Percentiles rank a stretch among this genome's conserved stretches.
These are phyloP conservation scores for Backusella tuberculispora DNA, from an alignment of 192 early-diverging fungal genomes.

Conservation along the genomic window DNA sequence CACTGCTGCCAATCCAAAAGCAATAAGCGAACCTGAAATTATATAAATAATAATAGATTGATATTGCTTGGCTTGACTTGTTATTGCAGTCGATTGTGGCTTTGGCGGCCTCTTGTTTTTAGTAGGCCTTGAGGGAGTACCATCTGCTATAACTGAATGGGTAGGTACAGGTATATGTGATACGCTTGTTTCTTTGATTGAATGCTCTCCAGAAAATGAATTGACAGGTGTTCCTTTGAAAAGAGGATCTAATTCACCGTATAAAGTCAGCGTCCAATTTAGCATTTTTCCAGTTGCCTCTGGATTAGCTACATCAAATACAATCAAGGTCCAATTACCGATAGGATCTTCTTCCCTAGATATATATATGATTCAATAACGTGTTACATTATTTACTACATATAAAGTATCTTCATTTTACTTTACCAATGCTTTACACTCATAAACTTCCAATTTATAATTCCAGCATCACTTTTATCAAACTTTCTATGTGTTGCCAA, in stretches of 20 bases:
- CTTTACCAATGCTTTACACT: constrained; percentile 86
- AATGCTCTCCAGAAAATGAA: not conserved
- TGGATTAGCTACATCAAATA: constrained; percentile 61
- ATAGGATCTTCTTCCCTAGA: constrained; percentile 72
- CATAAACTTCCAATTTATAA: constrained; percentile 89
- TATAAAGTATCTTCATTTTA: not conserved
- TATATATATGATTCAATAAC: not conserved
- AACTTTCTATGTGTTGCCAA: constrained; percentile 63
- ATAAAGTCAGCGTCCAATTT: constrained; percentile 67
- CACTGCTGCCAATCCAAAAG: constrained; percentile 18
- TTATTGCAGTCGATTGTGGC: not conserved
- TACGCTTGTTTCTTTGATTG: not conserved
- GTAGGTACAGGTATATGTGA: not conserved
- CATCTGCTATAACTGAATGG: not conserved
- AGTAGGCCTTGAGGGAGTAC: constrained; percentile 22
- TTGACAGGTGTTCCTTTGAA: constrained; percentile 15
- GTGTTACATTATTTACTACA: not conserved
- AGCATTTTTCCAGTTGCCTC: constrained; percentile 56
- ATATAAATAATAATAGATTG: constrained; percentile 18
- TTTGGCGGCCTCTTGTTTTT: not conserved
- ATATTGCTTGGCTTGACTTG: not conserved
- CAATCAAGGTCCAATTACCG: constrained; percentile 78
- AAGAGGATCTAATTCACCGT: constrained; percentile 35
- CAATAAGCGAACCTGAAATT: constrained; percentile 21
- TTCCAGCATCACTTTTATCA: constrained; percentile 70